A percentile compares a stretch with the other conserved stretches of the same genome.
Conservation (phyloP, 495 filamentous ascomycete species). For the Penicillium goetzii region DNA sequence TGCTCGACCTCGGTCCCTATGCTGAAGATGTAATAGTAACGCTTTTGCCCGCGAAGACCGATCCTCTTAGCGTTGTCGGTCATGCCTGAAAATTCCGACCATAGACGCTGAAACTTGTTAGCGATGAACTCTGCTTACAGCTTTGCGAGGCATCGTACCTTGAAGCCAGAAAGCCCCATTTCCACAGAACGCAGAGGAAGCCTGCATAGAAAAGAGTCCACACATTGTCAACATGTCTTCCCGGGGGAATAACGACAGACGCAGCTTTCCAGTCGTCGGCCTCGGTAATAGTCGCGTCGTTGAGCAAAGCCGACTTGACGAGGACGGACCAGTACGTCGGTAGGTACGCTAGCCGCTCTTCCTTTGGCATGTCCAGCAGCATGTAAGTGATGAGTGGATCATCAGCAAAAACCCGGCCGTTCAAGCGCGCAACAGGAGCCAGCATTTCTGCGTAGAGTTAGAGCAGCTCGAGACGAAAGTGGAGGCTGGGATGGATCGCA, state of each 20-base stretch:
- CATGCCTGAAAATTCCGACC: slow-evolving; percentile 35
- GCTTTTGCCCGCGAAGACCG: slow-evolving; percentile 28
- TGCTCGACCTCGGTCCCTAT: slow-evolving; percentile 35
- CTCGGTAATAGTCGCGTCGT: slow-evolving; percentile 34
- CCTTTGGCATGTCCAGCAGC: slow-evolving; percentile 27
- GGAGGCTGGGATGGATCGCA: not conserved
- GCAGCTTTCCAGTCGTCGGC: slow-evolving; percentile 35
- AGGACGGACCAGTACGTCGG: slow-evolving; percentile 31
- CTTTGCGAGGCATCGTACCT: slow-evolving; percentile 16
- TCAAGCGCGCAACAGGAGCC: slow-evolving; percentile 21
- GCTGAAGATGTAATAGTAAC: slow-evolving; percentile 37
- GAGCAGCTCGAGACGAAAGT: not conserved
- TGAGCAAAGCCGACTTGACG: slow-evolving; percentile 31
- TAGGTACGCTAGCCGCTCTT: slow-evolving; percentile 31
- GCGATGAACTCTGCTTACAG: too few relatives aligned
- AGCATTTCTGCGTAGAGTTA: slow-evolving; percentile 21
- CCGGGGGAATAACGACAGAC: slow-evolving; percentile 31
- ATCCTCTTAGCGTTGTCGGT: slow-evolving; percentile 32
- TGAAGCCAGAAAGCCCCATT: slow-evolving; percentile 28
- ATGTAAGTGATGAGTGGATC: slow-evolving; percentile 37
- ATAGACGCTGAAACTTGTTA: slow-evolving; percentile 22
- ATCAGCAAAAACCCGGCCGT: slow-evolving; percentile 30
- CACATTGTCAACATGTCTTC: slow-evolving; percentile 24
- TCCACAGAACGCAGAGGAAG: slow-evolving; percentile 29
- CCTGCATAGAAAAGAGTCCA: slow-evolving; percentile 32